phyloP scores from a whole-genome alignment of 805 yeast genomes.

The Candida oleophila region DNA sequence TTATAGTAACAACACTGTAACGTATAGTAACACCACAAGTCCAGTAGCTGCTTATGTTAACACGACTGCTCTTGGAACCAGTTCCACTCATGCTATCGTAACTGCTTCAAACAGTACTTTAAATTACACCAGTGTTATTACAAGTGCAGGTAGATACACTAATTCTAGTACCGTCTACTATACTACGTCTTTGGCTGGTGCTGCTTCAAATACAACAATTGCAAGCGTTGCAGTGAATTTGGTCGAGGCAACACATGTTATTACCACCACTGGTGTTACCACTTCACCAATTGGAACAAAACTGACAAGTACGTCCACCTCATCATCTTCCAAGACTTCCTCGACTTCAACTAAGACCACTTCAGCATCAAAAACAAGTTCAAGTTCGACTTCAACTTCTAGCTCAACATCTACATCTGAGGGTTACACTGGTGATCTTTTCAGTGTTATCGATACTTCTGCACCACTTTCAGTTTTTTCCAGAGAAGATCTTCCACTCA shows the following conservation, averaged over 20 bases:
- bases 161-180: background rate
- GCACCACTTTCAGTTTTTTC: conserved; percentile 40
- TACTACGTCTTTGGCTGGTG: background rate
- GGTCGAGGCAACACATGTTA: too few relatives aligned
- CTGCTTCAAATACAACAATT: background rate
- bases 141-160: background rate
- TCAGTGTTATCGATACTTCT: conserved; percentile 41
- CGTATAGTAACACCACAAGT: background rate
- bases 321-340: conserved; percentile 4
- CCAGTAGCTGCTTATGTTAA: too few relatives aligned
- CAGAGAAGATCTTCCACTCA: conserved; percentile 43
- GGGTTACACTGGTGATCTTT: conserved; percentile 40
- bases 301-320: too few relatives aligned
- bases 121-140: background rate
- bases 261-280: background rate
- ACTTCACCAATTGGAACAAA: background rate
- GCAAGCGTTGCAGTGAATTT: background rate
- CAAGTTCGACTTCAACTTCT: conserved; percentile 8
- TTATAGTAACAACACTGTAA: background rate
- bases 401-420: conserved; percentile 5
- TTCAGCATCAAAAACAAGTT: conserved; percentile 1
- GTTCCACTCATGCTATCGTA: too few relatives aligned
- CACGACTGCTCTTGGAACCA: too few relatives aligned
- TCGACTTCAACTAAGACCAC: background rate
- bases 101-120: background rate